phyloP scores from a whole-genome alignment of 352 stramenopile genomes.

The Pythium aristosporum region DNA sequence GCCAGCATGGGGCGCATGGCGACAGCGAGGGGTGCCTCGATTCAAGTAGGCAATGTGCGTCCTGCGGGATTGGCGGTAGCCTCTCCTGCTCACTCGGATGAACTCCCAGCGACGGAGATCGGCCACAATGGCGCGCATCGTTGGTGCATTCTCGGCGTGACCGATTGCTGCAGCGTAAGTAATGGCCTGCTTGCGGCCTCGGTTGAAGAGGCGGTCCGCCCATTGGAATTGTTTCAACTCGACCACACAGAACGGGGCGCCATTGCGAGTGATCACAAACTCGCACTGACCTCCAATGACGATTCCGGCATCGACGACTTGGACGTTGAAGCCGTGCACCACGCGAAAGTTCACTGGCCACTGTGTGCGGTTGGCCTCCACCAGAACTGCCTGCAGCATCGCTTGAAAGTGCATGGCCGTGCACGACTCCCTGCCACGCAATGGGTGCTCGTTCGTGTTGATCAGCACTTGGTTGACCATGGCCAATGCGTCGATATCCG shows the following conservation, averaged over 20 bases:
- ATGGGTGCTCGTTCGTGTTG: neutral
- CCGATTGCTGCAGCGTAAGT: neutral
- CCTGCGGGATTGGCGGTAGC: neutral
- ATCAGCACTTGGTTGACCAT: neutral
- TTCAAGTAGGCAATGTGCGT: too few species aligned
- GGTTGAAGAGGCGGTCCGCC: neutral
- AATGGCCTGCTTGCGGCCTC: neutral
- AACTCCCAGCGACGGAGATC: neutral
- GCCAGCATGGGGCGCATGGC: too few species aligned
- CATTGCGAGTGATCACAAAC: neutral
- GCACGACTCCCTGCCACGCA: neutral
- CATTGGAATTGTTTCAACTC: neutral
- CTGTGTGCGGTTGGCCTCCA: too few species aligned
- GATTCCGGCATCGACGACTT: neutral
- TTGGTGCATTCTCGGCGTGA: neutral
- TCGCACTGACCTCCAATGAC: neutral
- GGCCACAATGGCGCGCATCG: conserved; percentile 2
- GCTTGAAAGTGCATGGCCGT: neutral
- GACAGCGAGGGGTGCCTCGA: too few species aligned
- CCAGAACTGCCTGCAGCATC: neutral
- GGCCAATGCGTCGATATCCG: neutral
- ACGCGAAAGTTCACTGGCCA: neutral
- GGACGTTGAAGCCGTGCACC: neutral
- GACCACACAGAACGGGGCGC: neutral
- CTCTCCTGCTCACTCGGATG: neutral